phyloP scores from a whole-genome alignment of 495 filamentous ascomycete species.

The Usnea hakonensis region DNA sequence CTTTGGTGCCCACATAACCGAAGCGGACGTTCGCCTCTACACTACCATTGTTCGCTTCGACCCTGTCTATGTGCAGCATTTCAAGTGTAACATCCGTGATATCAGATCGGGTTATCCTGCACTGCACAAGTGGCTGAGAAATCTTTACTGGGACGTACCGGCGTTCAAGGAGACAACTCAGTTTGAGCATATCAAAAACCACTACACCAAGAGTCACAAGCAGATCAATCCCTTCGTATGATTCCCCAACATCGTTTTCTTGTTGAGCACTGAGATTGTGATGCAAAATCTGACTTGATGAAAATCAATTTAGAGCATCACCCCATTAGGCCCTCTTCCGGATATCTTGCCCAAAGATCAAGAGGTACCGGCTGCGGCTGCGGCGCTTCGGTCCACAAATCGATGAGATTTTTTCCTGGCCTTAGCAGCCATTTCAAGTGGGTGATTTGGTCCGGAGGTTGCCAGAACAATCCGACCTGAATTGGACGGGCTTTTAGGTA shows the following conservation, averaged over 20 bases:
- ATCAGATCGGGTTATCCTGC: constrained; percentile 70
- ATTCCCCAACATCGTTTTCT: neutral
- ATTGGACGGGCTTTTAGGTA: neutral
- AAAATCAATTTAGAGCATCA: constrained; percentile 37
- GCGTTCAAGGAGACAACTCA: constrained; percentile 57
- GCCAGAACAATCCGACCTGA: neutral
- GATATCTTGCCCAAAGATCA: constrained; percentile 53
- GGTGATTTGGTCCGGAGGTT: neutral
- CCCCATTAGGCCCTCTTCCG: constrained; percentile 56
- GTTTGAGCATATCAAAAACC: constrained; percentile 65
- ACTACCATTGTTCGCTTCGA: constrained; percentile 84
- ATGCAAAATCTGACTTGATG: neutral
- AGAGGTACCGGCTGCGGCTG: constrained; percentile 51
- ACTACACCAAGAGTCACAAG: constrained; percentile 63
- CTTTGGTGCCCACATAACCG: constrained; percentile 62
- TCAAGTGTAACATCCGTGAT: constrained; percentile 83
- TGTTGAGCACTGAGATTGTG: neutral
- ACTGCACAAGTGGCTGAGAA: constrained; percentile 59
- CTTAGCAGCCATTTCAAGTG: neutral
- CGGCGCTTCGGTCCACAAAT: constrained; percentile 26
- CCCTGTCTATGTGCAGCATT: constrained; percentile 84
- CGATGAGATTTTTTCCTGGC: neutral
- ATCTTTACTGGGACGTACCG: constrained; percentile 59
- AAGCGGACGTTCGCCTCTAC: constrained; percentile 75
- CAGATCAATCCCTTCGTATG: constrained; percentile 52